Evolutionary conservation across 2,329 filamentous ascomycete genomes (phyloP), one percentile per base, ranked within the genome.

Genomic region (Aspergillus ochraceoroseus): DNA sequence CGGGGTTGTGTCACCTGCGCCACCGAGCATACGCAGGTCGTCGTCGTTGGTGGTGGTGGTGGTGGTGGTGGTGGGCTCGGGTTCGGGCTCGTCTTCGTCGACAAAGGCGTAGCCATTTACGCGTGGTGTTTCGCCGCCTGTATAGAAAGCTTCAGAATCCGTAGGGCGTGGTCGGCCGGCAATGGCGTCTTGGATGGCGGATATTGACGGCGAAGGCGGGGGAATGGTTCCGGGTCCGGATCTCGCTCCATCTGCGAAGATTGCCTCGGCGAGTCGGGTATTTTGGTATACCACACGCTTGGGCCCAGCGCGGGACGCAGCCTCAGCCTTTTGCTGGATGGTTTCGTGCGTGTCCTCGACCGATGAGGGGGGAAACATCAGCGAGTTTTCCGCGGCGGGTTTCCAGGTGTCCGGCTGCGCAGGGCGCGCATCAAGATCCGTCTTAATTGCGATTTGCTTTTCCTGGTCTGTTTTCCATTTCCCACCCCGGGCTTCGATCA

Each of bases 101-200:
- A 98, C 89, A 64, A 95, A 96, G 0, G 87, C 79, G 62, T 95
- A 98, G 1, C 92, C 92, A 48, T 94, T 94, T 0, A 96, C 86
- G 2, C 87, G 77, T 0, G 90, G 92, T 0, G 90, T 96, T 63
- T 94, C 88, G 43, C 74, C 76, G 11, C 82, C 84, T 1, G 72
- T 72, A 45, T 71, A 77, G 3, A 35, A 44, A 29, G 49, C 62
- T 51, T 87, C 81, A 8, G 79, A 78, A 15, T 82, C 77, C 6
- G 73, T 75, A 2, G 73, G 68, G 6, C 79, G 76, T 3, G 83
- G 79, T 5, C 73, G 78, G 7, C 88, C 87, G 1, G 83, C 80
- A 41, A 95, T 87, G 6, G 89, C 89, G 53, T 89, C 87, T 49
- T 83, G 79, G 14, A 95, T 77, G 1, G 88, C 83, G 3, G 87